phyloP scores from a whole-genome alignment of 129 eudicot species.

The Chrysanthemum lavandulifolium region DNA sequence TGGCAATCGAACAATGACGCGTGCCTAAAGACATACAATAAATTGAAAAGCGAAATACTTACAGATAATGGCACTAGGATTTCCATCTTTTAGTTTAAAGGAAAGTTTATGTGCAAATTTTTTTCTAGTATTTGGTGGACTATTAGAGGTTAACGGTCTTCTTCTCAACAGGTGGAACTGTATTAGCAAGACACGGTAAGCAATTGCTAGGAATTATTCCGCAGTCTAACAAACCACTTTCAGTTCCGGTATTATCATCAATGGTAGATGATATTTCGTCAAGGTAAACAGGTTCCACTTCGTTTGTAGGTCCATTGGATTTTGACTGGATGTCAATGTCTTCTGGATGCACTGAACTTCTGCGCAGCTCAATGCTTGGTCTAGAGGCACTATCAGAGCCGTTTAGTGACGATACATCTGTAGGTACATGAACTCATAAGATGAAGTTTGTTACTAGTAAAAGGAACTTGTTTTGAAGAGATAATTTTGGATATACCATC shows the following conservation, averaged over 20 bases:
- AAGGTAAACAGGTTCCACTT: slow-evolving; percentile 48
- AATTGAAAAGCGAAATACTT: slow-evolving; percentile 27
- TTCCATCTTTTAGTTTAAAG: slow-evolving; percentile 79
- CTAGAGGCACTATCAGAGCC: slow-evolving; percentile 54
- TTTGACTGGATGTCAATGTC: slow-evolving; percentile 28
- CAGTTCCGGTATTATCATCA: slow-evolving; percentile 48
- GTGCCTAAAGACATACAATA: neutral
- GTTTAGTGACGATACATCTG: slow-evolving; percentile 56
- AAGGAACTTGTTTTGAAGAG: neutral
- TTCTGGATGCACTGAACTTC: slow-evolving; percentile 35
- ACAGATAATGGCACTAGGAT: slow-evolving; percentile 49
- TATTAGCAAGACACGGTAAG: slow-evolving; percentile 78
- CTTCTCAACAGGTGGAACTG: slow-evolving; percentile 66
- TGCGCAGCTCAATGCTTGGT: slow-evolving; percentile 39
- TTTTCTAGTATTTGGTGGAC: slow-evolving; percentile 64
- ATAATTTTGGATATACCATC: slow-evolving; percentile 44
- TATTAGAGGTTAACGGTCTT: slow-evolving; percentile 49
- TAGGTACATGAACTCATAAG: neutral
- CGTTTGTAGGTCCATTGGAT: slow-evolving; percentile 38
- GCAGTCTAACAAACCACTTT: slow-evolving; percentile 58
- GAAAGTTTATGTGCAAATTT: slow-evolving; percentile 61
- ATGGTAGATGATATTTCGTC: slow-evolving; percentile 55
- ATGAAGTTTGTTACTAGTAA: neutral
- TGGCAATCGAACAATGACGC: neutral
- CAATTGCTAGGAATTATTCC: slow-evolving; percentile 74